Evolutionary conservation across 768 basidiomycete species (phyloP), one percentile per base, ranked within the genome.

Genomic region (Leccinum incarnatum): DNA sequence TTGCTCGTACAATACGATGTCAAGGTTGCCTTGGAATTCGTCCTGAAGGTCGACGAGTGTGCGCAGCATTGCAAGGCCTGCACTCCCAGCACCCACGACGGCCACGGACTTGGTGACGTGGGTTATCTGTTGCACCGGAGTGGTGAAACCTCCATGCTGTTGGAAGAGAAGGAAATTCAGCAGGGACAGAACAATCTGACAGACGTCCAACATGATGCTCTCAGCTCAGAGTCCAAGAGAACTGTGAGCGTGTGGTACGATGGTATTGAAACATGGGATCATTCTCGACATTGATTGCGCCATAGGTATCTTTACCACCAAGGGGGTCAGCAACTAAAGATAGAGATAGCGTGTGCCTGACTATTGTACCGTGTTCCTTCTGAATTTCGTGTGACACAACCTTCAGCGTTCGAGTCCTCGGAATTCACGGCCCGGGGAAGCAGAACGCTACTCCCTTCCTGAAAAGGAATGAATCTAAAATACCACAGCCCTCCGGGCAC

Each of bases 51-150:
- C 81, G 4, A 81, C 67, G 15, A 82, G 65, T 6, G 78, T 78
- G 65, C 81, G 82, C 27, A 86, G 68, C 67, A 77, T 75, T 2
- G 79, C 81, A 27, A 86, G 69, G 1, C 84, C 84, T 5, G 79
- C 82, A 62, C 80, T 84, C 1, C 83, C 84, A 6, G 78, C 81
- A 10, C 85, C 85, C 17, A 87, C 74, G 51, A 86, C 78, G 7
- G 79, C 84, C 53, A 87, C 80, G 5, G 78, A 78, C 69, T 83
- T 85, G 27, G 21, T 54, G 2, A 4, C 59, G 10, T 61, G 58
- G 2, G 19, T 27, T 8, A 9, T 49, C 47, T 36, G 59, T 37
- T 55, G 62, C 11, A 7, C 47, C 10, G 53, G 49, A 19, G 11
- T 3, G 21, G 27, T 27, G 15, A 42, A 51, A 11, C 58, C 46